Evolutionary conservation across 208 protist genomes (phyloP), one percentile per base, ranked within the genome.

Genomic region (Trypanosoma brucei): DNA sequence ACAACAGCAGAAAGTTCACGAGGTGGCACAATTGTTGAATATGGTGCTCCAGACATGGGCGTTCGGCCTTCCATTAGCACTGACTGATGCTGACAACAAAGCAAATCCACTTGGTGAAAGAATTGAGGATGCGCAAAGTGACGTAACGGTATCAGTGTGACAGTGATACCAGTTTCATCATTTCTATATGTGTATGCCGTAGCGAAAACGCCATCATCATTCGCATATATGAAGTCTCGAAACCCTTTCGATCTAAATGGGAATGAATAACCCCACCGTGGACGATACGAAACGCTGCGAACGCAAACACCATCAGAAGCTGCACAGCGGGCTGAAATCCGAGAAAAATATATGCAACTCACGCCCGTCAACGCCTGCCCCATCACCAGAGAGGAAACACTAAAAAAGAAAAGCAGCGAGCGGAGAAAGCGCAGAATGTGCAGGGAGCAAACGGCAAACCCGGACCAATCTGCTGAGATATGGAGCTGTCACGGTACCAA

Each of bases 51-150:
- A 3, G 59, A 67, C 39, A 88, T 60, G 59, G 88, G 84, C 37
- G 57, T 75, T 44, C 88, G 88, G 6, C 88, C 88, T 75, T 94
- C 88, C 84, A 94, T 88, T 45, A 94, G 62, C 49, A 94, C 88
- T 14, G 84, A 92, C 14, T 89, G 74, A 65, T 94, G 84, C 64
- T 94, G 88, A 31, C 69, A 57, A 68, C 88, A 94, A 8, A 94
- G 53, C 13, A 57, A 64, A 51, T 94, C 88, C 34, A 91, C 88
- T 69, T 94, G 88, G 36, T 65, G 35, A 69, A 90, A 94, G 68
- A 94, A 94, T 13, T 78, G 59, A 8, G 88, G 88, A 53, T 94
- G 88, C 2, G 88, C 88, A 45, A 92, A 81, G 71, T 94, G 88
- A 0, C 76, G 72, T 4, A 94, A 70, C 8, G 88, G 88, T 65